phyloP scores from a whole-genome alignment of 169 alveolate genomes.

The Plasmodium inui region DNA sequence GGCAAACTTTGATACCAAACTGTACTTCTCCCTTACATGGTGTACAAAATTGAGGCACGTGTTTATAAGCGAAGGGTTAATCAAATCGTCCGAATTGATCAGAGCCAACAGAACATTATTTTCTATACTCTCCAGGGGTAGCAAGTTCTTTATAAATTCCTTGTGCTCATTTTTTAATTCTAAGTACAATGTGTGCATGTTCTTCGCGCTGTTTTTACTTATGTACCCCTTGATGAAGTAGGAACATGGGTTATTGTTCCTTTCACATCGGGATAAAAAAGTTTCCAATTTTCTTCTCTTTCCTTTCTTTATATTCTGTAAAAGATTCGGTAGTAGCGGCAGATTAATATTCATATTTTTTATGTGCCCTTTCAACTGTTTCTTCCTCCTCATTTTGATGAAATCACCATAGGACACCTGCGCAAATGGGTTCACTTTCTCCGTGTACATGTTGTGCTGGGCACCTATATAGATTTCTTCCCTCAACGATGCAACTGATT shows the following conservation, averaged over 20 bases:
- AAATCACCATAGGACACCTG: slow-evolving; percentile 4
- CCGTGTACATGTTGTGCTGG: slow-evolving; percentile 52
- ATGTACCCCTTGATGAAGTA: slow-evolving; percentile 22
- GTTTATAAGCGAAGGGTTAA: slow-evolving; percentile 29
- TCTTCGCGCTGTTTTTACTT: slow-evolving; percentile 1
- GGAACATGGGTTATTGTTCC: slow-evolving; percentile 2
- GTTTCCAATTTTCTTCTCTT: slow-evolving; percentile 19
- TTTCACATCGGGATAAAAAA: not conserved
- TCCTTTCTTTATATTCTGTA: slow-evolving; percentile 24
- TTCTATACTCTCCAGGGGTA: slow-evolving; percentile 28
- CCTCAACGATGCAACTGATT: not conserved
- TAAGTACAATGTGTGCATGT: slow-evolving; percentile 17
- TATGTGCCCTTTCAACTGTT: slow-evolving; percentile 8
- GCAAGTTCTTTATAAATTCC: slow-evolving; percentile 24
- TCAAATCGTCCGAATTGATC: not conserved
- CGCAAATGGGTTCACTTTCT: slow-evolving; percentile 35
- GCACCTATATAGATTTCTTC: slow-evolving; percentile 50
- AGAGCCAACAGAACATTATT: not conserved
- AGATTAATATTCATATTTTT: slow-evolving; percentile 2
- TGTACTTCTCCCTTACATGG: slow-evolving; percentile 44
- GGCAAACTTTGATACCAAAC: slow-evolving; percentile 35
- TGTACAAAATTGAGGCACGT: slow-evolving; percentile 36
- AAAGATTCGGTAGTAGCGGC: slow-evolving; percentile 58
- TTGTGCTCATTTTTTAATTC: slow-evolving; percentile 55
- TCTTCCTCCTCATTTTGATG: slow-evolving; percentile 18